These are phyloP conservation scores for Saccharum hybrid DNA, from an alignment of 202 grass and related monocot genomes.

Conservation along the genomic window DNA sequence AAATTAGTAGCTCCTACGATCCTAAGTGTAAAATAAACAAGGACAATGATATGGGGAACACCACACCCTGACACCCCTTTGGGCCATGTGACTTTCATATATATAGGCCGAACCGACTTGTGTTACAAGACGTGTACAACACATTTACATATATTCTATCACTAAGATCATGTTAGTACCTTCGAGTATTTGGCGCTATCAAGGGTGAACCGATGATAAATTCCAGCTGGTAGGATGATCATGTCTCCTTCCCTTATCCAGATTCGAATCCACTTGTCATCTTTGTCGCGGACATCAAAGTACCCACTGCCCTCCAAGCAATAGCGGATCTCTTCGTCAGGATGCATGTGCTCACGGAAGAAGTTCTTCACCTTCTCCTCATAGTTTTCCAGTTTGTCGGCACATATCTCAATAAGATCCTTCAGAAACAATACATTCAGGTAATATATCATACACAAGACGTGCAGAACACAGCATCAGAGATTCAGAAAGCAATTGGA, in stretches of 20 bases:
- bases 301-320: slow-evolving; percentile 90
- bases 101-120: neutral
- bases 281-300: slow-evolving; percentile 87
- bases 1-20: neutral
- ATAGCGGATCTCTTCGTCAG: slow-evolving; percentile 93
- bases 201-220: slow-evolving; percentile 90
- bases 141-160: neutral
- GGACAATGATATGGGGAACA: neutral
- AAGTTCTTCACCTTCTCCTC: slow-evolving; percentile 93
- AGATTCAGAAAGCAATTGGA: neutral
- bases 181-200: slow-evolving; percentile 73
- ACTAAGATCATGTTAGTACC: slow-evolving; percentile 44
- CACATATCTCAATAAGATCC: slow-evolving; percentile 83
- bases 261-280: slow-evolving; percentile 83
- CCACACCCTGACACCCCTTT: neutral
- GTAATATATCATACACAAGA: slow-evolving; percentile 37
- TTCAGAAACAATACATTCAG: slow-evolving; percentile 46
- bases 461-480: neutral
- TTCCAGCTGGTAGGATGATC: slow-evolving; percentile 87
- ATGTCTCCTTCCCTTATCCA: slow-evolving; percentile 88
- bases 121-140: neutral
- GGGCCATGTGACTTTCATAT: no score
- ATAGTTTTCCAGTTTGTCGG: slow-evolving; percentile 82
- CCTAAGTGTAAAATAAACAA: neutral
- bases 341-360: slow-evolving; percentile 87